phyloP scores from a whole-genome alignment of 768 basidiomycete genomes.

The Inosperma sp. region DNA sequence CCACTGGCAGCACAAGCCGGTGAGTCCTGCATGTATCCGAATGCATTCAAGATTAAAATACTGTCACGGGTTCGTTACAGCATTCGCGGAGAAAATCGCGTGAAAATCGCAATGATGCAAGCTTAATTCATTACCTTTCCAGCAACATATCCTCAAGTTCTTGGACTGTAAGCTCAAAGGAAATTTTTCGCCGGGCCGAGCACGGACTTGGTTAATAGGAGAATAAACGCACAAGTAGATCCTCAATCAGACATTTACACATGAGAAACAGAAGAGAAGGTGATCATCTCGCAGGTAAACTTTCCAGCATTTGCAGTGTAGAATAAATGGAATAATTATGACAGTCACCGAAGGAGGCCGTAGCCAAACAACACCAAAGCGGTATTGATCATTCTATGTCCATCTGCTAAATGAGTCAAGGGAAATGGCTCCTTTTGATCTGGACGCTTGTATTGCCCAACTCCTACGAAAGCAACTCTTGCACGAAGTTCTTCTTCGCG shows the following conservation, averaged over 20 bases:
- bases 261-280: conserved; percentile 9
- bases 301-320: no score
- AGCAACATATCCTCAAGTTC: no score
- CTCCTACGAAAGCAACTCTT: conserved; percentile 88
- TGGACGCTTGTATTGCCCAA: conserved; percentile 93
- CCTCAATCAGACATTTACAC: conserved; percentile 10
- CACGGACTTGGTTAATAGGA: conserved; percentile 6
- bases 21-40: no score
- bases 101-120: conserved; percentile 39
- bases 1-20: no score
- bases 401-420: conserved; percentile 2
- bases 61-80: no score
- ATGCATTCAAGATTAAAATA: no score
- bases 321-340: neutral
- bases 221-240: conserved; percentile 9
- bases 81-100: conserved; percentile 18
- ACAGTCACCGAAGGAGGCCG: conserved; percentile 15
- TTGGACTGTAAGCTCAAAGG: no score
- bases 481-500: conserved; percentile 89
- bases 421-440: conserved; percentile 75
- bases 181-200: neutral
- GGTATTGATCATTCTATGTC: conserved; percentile 12
- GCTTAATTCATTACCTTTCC: no score
- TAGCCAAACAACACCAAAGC: conserved; percentile 37
- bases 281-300: conserved; percentile 1